Percentiles rank a stretch among this genome's conserved stretches.
Conservation (phyloP, 1,284 basidiomycete species). For the Rhodofomes roseus region DNA sequence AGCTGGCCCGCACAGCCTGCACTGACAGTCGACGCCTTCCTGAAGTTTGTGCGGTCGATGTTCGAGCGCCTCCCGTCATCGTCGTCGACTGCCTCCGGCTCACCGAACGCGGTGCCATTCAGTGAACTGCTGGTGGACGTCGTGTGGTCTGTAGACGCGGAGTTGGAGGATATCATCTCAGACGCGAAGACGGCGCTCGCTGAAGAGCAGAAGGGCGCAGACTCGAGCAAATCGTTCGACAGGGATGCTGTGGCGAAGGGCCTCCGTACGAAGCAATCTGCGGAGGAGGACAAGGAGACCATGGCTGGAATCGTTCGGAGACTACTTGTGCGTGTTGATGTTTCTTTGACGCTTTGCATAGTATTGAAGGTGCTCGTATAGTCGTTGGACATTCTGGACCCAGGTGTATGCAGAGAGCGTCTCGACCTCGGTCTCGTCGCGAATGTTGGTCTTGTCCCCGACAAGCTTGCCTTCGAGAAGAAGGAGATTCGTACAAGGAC, state of each 20-base stretch:
- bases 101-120: constrained; percentile 41
- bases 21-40: constrained; percentile 46
- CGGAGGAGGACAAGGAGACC: constrained; percentile 58
- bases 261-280: constrained; percentile 44
- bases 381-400: constrained; percentile 52
- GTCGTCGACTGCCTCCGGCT: constrained; percentile 36
- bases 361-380: constrained; percentile 24
- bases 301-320: constrained; percentile 56
- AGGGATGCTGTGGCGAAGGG: constrained; percentile 31
- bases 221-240: constrained; percentile 11
- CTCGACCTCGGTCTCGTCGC: constrained; percentile 63
- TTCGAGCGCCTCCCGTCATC: constrained; percentile 61
- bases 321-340: constrained; percentile 53
- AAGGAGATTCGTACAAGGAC: constrained; percentile 78
- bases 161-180: constrained; percentile 63
- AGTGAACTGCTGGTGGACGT: constrained; percentile 73
- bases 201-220: constrained; percentile 16
- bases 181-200: constrained; percentile 47
- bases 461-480: constrained; percentile 60
- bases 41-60: constrained; percentile 61
- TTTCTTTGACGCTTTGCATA: background rate
- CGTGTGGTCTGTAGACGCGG: constrained; percentile 73
- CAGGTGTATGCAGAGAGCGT: constrained; percentile 64
- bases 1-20: constrained; percentile 48
- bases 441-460: constrained; percentile 58